Percentiles rank a stretch among this genome's conserved stretches.
Evolutionary conservation across 1,284 basidiomycete genomes (phyloP).

Genomic region (Cryptococcus sp.): DNA sequence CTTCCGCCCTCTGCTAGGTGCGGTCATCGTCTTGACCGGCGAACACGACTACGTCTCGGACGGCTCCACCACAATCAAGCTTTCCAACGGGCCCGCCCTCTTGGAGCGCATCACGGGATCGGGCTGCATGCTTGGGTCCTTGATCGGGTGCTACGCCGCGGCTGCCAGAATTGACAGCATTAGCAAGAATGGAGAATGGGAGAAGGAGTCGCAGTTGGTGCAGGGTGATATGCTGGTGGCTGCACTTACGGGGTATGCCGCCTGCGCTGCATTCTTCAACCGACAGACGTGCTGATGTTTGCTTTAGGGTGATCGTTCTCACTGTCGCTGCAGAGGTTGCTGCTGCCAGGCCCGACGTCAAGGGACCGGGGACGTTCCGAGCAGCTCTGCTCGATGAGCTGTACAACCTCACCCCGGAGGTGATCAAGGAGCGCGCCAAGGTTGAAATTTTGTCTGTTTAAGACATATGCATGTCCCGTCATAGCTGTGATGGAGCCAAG

Average conservation of each 20-base stretch:
- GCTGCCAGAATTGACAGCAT: conserved; percentile 55
- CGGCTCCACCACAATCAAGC: conserved; percentile 63
- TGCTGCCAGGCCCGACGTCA: conserved; percentile 63
- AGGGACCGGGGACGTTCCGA: conserved; percentile 82
- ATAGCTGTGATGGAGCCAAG: background rate
- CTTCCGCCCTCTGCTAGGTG: conserved; percentile 56
- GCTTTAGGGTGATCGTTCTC: conserved; percentile 66
- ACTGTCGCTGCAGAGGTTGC: conserved; percentile 83
- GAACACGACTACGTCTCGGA: conserved; percentile 82
- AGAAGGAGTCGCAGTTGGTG: conserved; percentile 53
- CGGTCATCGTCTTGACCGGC: conserved; percentile 80
- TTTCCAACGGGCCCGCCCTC: conserved; percentile 68
- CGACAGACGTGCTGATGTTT: background rate
- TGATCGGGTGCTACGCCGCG: conserved; percentile 63
- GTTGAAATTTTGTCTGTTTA: conserved; percentile 46
- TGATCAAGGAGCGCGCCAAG: conserved; percentile 55
- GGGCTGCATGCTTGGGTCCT: conserved; percentile 65
- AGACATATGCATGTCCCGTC: no score
- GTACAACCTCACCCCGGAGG: conserved; percentile 60
- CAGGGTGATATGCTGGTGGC: conserved; percentile 70
- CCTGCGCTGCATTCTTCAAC: background rate
- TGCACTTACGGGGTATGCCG: conserved; percentile 68
- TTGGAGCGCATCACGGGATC: conserved; percentile 46
- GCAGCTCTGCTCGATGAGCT: conserved; percentile 81
- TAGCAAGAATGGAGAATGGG: conserved; percentile 12